phyloP scores from a whole-genome alignment of 345 rosid genomes.

The Pistacia vera region DNA sequence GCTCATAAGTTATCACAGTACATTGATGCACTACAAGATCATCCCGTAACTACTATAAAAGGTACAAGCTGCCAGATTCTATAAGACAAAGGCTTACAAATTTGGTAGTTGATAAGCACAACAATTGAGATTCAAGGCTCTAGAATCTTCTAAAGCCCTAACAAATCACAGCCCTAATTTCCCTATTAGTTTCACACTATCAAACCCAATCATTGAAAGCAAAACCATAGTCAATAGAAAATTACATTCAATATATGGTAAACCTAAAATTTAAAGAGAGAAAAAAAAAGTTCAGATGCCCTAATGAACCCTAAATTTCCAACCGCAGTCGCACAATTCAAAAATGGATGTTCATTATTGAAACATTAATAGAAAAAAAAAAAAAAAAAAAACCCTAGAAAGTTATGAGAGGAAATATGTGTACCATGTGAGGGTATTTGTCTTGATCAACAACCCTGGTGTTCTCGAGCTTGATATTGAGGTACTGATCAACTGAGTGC shows the following conservation, averaged over 20 bases:
- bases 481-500: slow-evolving; percentile 99
- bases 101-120: background rate
- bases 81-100: background rate
- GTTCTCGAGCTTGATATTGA: slow-evolving; percentile 98
- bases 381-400: background rate
- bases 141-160: background rate
- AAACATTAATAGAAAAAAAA: background rate
- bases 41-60: background rate
- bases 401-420: background rate
- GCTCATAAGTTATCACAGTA: background rate
- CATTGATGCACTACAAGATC: background rate
- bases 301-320: slow-evolving; percentile 7
- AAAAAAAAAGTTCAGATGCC: background rate
- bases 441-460: slow-evolving; percentile 99
- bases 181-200: background rate
- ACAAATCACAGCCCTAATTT: background rate
- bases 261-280: background rate
- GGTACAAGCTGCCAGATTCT: background rate
- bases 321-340: background rate
- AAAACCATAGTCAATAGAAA: background rate
- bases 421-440: slow-evolving; percentile 99
- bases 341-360: background rate
- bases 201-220: background rate
- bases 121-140: background rate
- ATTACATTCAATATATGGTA: background rate